A percentile compares a stretch with the other conserved stretches of the same genome.
Conservation (phyloP, 164 flowering plant species). For the Aristolochia contorta region DNA sequence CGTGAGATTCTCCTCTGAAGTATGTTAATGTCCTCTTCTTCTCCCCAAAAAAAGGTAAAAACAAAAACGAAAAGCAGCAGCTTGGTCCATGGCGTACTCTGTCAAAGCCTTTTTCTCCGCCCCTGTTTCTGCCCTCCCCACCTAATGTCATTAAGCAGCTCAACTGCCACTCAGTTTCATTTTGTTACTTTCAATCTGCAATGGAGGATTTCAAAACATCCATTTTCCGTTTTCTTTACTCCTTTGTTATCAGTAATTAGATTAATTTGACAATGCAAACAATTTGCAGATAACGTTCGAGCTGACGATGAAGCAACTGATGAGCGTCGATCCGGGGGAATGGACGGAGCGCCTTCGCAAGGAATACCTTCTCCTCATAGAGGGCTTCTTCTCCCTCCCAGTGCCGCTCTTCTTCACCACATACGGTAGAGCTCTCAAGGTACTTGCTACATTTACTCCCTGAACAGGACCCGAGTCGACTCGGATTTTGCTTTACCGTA, state of each 20-base stretch:
- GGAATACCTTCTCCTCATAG: conserved; percentile 75
- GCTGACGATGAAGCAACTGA: conserved; percentile 79
- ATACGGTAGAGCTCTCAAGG: conserved; percentile 71
- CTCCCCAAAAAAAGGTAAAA: no score
- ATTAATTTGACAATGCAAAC: background rate
- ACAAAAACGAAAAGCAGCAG: no score
- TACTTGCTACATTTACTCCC: conserved; percentile 9
- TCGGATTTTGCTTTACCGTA: background rate
- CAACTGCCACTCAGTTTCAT: no score
- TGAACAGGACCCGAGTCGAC: no score
- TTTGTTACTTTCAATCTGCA: no score
- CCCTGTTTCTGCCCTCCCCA: no score
- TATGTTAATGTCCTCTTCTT: no score
- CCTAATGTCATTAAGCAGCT: no score
- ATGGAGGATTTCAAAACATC: no score
- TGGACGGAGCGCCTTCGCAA: conserved; percentile 83
- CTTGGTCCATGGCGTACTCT: no score
- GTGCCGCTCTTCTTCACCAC: conserved; percentile 70
- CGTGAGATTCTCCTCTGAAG: no score
- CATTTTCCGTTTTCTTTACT: background rate
- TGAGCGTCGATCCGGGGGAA: conserved; percentile 94
- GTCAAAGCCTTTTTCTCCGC: no score
- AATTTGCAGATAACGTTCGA: conserved; percentile 75
- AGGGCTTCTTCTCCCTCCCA: conserved; percentile 85
- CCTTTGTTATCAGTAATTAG: background rate